Evolutionary conservation across 176 grass and related monocot genomes (phyloP).

Genomic region (Lolium perenne): DNA sequence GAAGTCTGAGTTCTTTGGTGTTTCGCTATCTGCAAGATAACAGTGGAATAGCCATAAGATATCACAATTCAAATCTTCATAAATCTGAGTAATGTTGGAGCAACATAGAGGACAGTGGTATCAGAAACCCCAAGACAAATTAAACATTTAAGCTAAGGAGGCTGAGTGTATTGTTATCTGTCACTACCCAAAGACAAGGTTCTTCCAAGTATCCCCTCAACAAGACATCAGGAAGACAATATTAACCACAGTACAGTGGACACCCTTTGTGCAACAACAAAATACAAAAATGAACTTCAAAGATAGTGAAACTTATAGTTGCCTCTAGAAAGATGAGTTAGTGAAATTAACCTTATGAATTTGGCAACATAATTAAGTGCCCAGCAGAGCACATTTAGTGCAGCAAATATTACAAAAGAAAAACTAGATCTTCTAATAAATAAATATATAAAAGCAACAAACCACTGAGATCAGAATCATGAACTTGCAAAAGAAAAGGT

Average conservation of each 20-base stretch:
- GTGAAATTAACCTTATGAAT: not conserved
- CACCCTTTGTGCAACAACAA: not conserved
- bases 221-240: constrained; percentile 25
- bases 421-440: not conserved
- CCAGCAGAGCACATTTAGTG: constrained; percentile 86
- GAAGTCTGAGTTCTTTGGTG: constrained; percentile 67
- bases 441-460: constrained; percentile 19
- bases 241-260: constrained; percentile 21
- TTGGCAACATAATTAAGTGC: constrained; percentile 35
- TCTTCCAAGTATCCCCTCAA: constrained; percentile 85
- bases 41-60: constrained; percentile 31
- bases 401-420: constrained; percentile 62
- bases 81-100: constrained; percentile 34
- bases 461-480: not conserved
- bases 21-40: constrained; percentile 64
- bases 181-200: constrained; percentile 71
- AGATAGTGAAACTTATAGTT: constrained; percentile 1
- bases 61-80: constrained; percentile 24
- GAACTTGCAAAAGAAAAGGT: not conserved
- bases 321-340: constrained; percentile 71
- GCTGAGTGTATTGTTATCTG: constrained; percentile 62
- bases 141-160: constrained; percentile 78
- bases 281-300: constrained; percentile 11
- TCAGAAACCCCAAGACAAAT: constrained; percentile 81
- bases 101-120: constrained; percentile 55